phyloP scores from a whole-genome alignment of 129 eudicot genomes.

The Centella asiatica region DNA sequence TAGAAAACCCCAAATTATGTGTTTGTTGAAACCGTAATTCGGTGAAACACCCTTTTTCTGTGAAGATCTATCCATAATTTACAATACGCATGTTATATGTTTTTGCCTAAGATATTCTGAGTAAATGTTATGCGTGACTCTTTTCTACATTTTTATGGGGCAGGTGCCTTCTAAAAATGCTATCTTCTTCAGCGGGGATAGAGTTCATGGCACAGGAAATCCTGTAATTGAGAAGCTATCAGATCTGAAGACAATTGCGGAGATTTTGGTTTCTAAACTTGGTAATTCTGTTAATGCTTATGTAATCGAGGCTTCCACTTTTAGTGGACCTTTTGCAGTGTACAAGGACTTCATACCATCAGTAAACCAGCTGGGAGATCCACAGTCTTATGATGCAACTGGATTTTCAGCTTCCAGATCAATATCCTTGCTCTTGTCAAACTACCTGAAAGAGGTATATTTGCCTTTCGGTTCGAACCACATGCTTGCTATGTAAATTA shows the following conservation, averaged over 20 bases:
- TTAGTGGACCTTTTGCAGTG: constrained; percentile 88
- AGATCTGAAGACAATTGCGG: constrained; percentile 55
- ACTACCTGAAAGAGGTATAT: constrained; percentile 64
- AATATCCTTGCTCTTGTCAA: constrained; percentile 46
- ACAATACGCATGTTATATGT: background rate
- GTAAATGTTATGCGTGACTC: background rate
- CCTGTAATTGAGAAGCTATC: constrained; percentile 91
- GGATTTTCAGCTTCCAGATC: constrained; percentile 76
- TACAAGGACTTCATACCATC: constrained; percentile 75
- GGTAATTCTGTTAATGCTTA: constrained; percentile 65
- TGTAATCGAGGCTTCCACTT: constrained; percentile 81
- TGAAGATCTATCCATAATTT: background rate
- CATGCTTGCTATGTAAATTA: background rate
- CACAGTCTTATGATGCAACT: constrained; percentile 51
- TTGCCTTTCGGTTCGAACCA: background rate
- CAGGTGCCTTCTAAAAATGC: constrained; percentile 82
- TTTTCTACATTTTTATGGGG: constrained; percentile 4
- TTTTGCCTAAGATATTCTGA: background rate
- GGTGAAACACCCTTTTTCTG: background rate
- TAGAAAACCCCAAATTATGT: too few species aligned
- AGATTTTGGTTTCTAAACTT: constrained; percentile 62
- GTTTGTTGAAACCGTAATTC: too few species aligned
- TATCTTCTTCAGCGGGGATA: constrained; percentile 80
- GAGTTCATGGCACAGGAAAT: constrained; percentile 78
- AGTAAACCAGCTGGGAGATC: constrained; percentile 71